These are phyloP conservation scores for Linnemannia hyalina DNA, from an alignment of 192 early-diverging fungal species.

Conservation along the genomic window DNA sequence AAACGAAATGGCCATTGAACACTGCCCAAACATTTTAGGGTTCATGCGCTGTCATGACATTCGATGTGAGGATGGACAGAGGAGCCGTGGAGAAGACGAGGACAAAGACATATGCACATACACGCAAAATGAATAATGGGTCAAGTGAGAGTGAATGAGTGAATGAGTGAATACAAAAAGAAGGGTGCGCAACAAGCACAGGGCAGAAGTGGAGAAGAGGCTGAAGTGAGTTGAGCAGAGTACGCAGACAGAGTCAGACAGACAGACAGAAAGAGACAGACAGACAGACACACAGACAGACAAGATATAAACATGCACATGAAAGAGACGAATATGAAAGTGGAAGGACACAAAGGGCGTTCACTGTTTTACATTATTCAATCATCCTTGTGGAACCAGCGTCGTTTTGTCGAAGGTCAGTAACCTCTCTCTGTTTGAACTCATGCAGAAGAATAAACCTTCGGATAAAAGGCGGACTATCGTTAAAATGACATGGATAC, in stretches of 20 bases:
- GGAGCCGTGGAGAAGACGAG: not conserved
- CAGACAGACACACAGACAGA: not conserved
- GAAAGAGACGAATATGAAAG: not conserved
- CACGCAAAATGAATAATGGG: not conserved
- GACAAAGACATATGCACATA: not conserved
- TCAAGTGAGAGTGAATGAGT: not conserved
- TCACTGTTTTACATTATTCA: not conserved
- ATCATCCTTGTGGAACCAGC: not conserved
- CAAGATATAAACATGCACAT: not conserved
- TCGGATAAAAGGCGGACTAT: not conserved
- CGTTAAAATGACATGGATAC: not conserved
- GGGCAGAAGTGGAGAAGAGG: not conserved
- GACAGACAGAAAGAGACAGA: not conserved
- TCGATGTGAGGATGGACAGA: not conserved
- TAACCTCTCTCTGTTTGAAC: not conserved
- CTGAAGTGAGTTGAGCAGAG: not conserved
- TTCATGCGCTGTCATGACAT: not conserved
- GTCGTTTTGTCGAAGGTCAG: not conserved
- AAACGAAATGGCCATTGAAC: not conserved
- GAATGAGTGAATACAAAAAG: not conserved
- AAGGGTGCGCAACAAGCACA: not conserved
- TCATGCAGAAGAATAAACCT: not conserved
- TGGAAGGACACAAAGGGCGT: not conserved
- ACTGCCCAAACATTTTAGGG: not conserved
- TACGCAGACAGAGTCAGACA: no score